A percentile compares a stretch with the other conserved stretches of the same genome.
Conservation (phyloP, 352 stramenopile genomes). For the Globisporangium spinosum region DNA sequence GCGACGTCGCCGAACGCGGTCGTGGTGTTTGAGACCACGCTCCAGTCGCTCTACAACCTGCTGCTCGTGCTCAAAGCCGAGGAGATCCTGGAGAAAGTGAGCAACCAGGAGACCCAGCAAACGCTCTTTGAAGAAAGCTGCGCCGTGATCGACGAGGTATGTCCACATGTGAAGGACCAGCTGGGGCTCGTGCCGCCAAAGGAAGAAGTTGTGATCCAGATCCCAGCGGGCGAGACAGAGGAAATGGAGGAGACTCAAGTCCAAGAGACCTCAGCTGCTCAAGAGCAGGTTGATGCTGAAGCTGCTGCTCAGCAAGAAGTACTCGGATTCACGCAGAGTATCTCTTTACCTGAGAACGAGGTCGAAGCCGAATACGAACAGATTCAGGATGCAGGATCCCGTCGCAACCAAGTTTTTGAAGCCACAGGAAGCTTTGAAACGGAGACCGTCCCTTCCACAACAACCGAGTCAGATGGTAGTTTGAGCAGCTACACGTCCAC, state of each 20-base stretch:
- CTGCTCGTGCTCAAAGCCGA: constrained; percentile 81
- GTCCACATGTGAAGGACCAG: constrained; percentile 75
- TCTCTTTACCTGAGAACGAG: background rate
- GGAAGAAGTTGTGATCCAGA: constrained; percentile 7
- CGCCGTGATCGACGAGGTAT: constrained; percentile 66
- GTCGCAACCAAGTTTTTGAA: background rate
- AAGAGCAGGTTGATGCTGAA: background rate
- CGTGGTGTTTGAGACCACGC: constrained; percentile 80
- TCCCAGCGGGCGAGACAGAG: background rate
- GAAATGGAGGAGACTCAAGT: background rate
- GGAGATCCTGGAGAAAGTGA: constrained; percentile 57
- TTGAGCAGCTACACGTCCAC: background rate
- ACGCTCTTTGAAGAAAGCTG: constrained; percentile 72
- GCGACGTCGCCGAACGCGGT: constrained; percentile 35
- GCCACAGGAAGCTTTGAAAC: constrained; percentile 1
- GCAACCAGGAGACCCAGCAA: constrained; percentile 32
- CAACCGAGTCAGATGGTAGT: background rate
- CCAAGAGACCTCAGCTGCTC: background rate
- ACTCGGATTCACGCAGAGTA: background rate
- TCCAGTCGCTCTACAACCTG: constrained; percentile 86
- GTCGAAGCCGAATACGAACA: background rate
- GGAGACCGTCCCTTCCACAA: background rate
- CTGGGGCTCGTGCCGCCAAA: constrained; percentile 46
- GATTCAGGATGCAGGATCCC: background rate
- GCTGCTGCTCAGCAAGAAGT: background rate